phyloP scores from a whole-genome alignment of 768 basidiomycete genomes.

The Gloeophyllum trabeum region DNA sequence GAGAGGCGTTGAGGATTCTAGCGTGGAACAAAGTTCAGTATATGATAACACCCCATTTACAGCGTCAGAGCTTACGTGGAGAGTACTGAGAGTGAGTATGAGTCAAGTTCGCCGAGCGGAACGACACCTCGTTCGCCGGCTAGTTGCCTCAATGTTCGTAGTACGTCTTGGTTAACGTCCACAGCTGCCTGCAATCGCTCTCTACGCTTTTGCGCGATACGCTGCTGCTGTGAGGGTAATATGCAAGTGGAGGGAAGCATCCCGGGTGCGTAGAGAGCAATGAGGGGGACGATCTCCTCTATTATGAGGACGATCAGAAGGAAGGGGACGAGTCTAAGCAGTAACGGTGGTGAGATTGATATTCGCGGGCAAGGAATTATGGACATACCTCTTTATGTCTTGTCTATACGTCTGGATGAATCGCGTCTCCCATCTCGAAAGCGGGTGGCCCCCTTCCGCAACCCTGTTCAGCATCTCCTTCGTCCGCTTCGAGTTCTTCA shows the following conservation, averaged over 20 bases:
- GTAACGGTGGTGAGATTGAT: conserved; percentile 4
- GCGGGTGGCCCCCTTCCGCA: conserved; percentile 43
- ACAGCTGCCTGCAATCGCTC: conserved; percentile 23
- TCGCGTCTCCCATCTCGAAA: conserved; percentile 59
- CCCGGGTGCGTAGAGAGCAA: conserved; percentile 77
- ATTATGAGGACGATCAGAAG: conserved; percentile 59
- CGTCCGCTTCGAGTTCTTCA: conserved; percentile 45
- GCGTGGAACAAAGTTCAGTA: conserved; percentile 24
- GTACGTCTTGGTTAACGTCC: conserved; percentile 11
- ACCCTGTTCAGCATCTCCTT: conserved; percentile 44
- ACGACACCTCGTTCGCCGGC: not conserved
- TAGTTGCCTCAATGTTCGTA: not conserved
- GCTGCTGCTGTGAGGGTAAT: conserved; percentile 65
- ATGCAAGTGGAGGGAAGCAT: conserved; percentile 83
- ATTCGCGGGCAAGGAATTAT: not conserved
- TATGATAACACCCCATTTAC: conserved; percentile 23
- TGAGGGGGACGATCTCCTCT: conserved; percentile 75
- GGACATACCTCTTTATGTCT: conserved; percentile 59
- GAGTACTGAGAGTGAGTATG: not conserved
- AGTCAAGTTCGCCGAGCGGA: not conserved
- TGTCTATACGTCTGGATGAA: conserved; percentile 55
- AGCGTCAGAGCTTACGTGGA: not conserved
- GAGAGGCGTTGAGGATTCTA: no score
- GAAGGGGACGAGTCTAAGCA: conserved; percentile 66
- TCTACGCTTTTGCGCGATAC: conserved; percentile 44